Conservation (phyloP, 2,329 filamentous ascomycete species). For the Ophiosphaerella korrae region DNA sequence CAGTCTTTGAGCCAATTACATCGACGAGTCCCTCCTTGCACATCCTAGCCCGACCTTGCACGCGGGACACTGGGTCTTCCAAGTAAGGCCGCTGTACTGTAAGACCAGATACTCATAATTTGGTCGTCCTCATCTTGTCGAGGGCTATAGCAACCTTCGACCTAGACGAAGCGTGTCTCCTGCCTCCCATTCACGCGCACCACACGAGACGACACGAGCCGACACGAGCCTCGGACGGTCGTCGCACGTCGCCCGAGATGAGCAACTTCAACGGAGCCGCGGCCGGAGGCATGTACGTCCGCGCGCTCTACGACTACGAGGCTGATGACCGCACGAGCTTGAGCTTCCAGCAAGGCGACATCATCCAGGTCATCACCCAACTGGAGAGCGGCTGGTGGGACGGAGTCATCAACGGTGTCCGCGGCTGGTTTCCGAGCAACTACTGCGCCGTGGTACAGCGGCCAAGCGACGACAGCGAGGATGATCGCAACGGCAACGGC, state of each 20-base stretch:
- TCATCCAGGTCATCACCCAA: slow-evolving; percentile 98
- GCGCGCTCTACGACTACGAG: slow-evolving; percentile 93
- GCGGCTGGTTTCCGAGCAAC: slow-evolving; percentile 99
- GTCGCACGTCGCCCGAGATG: slow-evolving; percentile 42
- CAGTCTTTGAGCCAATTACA: slow-evolving; percentile 42
- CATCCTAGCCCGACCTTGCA: slow-evolving; percentile 34
- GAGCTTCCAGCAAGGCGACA: slow-evolving; percentile 94
- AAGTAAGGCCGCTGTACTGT: slow-evolving; percentile 23
- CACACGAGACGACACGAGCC: slow-evolving; percentile 5
- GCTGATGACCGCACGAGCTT: slow-evolving; percentile 95
- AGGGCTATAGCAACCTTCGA: slow-evolving; percentile 1
- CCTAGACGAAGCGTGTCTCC: slow-evolving; percentile 8
- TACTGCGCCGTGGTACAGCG: slow-evolving; percentile 88
- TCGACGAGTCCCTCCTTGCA: slow-evolving; percentile 21
- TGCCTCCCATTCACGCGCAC: slow-evolving; percentile 13
- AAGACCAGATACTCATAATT: slow-evolving; percentile 10
- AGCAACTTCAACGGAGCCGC: slow-evolving; percentile 57
- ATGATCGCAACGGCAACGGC: slow-evolving; percentile 64
- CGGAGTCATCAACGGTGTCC: slow-evolving; percentile 93
- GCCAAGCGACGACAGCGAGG: slow-evolving; percentile 72
- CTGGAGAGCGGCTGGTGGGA: slow-evolving; percentile 99
- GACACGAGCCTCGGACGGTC: neutral
- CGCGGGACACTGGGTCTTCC: slow-evolving; percentile 28
- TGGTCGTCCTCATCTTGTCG: neutral
- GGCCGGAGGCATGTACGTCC: slow-evolving; percentile 76